Base-by-base conservation (phyloP, 2,329 filamentous ascomycete genomes). In the Diaporthe sp. region DNA sequence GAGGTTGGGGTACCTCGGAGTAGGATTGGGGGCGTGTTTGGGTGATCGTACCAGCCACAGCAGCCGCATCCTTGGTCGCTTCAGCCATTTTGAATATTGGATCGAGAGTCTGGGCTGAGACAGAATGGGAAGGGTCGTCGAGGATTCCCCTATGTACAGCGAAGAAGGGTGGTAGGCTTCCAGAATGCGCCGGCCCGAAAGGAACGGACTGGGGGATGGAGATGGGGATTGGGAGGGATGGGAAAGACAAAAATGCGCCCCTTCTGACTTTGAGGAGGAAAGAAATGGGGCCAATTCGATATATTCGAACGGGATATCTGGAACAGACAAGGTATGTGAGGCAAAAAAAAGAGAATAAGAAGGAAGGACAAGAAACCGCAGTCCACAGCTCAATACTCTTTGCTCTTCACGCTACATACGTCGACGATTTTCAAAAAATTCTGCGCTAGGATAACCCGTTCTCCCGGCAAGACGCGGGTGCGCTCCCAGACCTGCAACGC, bases 341-440 rank as follows among this genome's bases (percentile, higher is more conserved):
- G 60, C 55, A 25, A 28, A 35, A 45, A 67, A 17, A 38, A 47
- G 69, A 64, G 57, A 52, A 52, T 61, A 50, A 50, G 57, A 47
- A 60, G 47, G 67, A 61, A 67, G 71, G 35, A 74, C 50, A 71
- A 61, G 47, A 70, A 68, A 55, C n/a, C 42, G 64, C 55, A 54
- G 58, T 58, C 66, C 69, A 54, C 52, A 57, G 57, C 71, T 58
- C 70, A 60, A 71, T 47, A 68, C 45, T 68, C 57, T 30, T 42
- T 72, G 10, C 25, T 50, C 25, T 58, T 28, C 38, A 40, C 47
- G 33, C 45, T 72, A 35, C 67, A 68, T 73, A 76, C 74, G 71
- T 76, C 74, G 72, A 71, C 67, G 72, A 74, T 71, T 76, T 72
- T 71, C 74, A 75, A 75, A 75, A 75, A 75, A 73, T 73, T 75